Base-by-base conservation (phyloP, 768 basidiomycete species). In the Clavulina sp. region DNA sequence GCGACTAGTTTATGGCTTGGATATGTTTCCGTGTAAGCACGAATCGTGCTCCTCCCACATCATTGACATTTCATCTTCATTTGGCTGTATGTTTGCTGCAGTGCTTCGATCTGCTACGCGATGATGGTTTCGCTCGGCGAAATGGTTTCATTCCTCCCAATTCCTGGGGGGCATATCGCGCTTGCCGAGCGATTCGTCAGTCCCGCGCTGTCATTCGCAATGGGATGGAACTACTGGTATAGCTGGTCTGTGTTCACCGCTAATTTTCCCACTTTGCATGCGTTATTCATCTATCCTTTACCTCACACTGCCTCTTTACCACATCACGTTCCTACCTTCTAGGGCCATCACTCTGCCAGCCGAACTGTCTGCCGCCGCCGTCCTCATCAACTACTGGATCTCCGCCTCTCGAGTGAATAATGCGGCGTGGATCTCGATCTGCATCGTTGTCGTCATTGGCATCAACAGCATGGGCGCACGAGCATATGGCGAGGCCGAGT, bases 161-260 rank as follows among this genome's bases (percentile, higher is more conserved):
- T 88, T 48, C 72, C 82, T 26, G 85, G 85, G 18, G 46, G 43
- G 9, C 41, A 53, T 44, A 49, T 49, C 63, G 82, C 71, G 54
- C 65, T 88, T 16, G 78, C 85, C 0, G 84, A 80, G 61, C 81
- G 85, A 29, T 89, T 88, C 59, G 79, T 88, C 5, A 75, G 84
- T 54, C 80, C 76, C 16, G 80, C 82, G 1, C 67, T 84, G 54
- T 81, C 82, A 19, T 68, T 69, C 41, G 60, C 64, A 24, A 65
- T 67, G 72, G 55, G 53, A 0, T 56, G 55, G 56, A 57, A 57
- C 32, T 56, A 52, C 26, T 57, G 55, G 56, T 66, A 66, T 60
- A 59, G 65, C 60, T 65, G 64, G 64, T 46, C 13, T 16, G 43
- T 46, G 26, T 46, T 1, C 9, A 1, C 26, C 9, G n/a, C n/a